A percentile compares a stretch with the other conserved stretches of the same genome.
Conservation (phyloP, 2,329 filamentous ascomycete species). For the Monosporascus sp. region DNA sequence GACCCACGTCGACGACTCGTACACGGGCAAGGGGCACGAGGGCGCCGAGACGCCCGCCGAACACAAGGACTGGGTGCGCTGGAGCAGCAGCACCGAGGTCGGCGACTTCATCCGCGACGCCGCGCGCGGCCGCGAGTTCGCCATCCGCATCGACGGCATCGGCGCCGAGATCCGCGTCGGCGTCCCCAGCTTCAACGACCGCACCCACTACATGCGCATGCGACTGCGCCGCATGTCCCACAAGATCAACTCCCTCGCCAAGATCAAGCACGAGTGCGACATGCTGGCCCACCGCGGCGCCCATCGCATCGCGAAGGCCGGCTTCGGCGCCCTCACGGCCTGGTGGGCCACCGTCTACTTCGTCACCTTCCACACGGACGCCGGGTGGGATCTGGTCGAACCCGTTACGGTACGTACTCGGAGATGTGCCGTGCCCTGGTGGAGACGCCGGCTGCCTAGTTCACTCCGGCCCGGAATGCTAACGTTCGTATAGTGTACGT, state of each 20-base stretch:
- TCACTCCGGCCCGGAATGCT: neutral
- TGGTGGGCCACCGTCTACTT: constrained; percentile 86
- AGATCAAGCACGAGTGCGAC: constrained; percentile 79
- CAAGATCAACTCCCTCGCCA: constrained; percentile 63
- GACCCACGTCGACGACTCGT: constrained; percentile 55
- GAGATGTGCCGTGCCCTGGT: neutral
- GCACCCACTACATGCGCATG: constrained; percentile 83
- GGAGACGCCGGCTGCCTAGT: neutral
- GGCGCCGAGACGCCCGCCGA: constrained; percentile 36
- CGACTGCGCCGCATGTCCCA: constrained; percentile 66
- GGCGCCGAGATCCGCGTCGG: constrained; percentile 63
- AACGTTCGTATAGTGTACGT: neutral
- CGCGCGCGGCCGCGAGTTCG: constrained; percentile 76
- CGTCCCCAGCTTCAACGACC: constrained; percentile 82
- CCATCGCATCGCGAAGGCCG: constrained; percentile 72
- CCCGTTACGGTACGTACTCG: constrained; percentile 55
- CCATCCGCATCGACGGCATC: constrained; percentile 72
- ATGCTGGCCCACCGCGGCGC: constrained; percentile 69
- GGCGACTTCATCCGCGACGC: constrained; percentile 93
- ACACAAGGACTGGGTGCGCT: constrained; percentile 69
- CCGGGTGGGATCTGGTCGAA: constrained; percentile 89
- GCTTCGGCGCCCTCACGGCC: constrained; percentile 64
- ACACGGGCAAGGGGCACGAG: constrained; percentile 65
- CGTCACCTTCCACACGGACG: constrained; percentile 63
- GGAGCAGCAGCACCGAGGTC: constrained; percentile 84